Percentiles rank a stretch among this genome's conserved stretches.
Evolutionary conservation across 2,329 filamentous ascomycete genomes (phyloP).

Genomic region (Coleophoma crateriformis): DNA sequence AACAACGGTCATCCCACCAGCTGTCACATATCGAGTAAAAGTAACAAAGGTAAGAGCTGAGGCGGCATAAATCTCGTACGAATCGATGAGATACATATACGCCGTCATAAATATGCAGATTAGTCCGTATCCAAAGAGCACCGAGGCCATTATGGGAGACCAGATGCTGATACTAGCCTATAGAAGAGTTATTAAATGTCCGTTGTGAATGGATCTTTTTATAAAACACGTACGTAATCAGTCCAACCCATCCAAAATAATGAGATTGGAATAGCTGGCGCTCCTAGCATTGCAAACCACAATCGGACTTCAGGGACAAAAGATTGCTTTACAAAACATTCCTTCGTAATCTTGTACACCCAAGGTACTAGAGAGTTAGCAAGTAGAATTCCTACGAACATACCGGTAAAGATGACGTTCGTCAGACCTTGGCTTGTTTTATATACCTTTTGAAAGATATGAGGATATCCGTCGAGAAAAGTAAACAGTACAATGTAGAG

Average conservation of each 20-base stretch:
- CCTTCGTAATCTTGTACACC: conserved; percentile 6
- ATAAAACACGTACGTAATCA: conserved; percentile 17
- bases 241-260: conserved; percentile 43
- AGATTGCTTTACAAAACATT: background rate
- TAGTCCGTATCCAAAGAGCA: conserved; percentile 36
- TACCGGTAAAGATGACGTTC: conserved; percentile 32
- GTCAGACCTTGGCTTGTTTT: conserved; percentile 31
- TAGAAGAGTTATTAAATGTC: background rate
- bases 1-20: conserved; percentile 28
- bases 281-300: conserved; percentile 32
- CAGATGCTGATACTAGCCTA: conserved; percentile 31
- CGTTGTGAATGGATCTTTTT: too few relatives aligned
- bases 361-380: conserved; percentile 27
- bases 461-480: conserved; percentile 41
- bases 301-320: conserved; percentile 32
- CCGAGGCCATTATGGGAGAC: conserved; percentile 33
- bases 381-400: conserved; percentile 30
- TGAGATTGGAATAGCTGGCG: conserved; percentile 31
- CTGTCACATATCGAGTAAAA: conserved; percentile 32
- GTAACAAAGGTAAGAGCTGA: conserved; percentile 31
- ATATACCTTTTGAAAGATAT: conserved; percentile 37
- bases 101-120: conserved; percentile 31
- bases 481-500: conserved; percentile 45
- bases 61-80: conserved; percentile 31
- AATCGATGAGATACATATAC: conserved; percentile 41